phyloP scores from a whole-genome alignment of 495 filamentous ascomycete species.

The Tuber borchii region DNA sequence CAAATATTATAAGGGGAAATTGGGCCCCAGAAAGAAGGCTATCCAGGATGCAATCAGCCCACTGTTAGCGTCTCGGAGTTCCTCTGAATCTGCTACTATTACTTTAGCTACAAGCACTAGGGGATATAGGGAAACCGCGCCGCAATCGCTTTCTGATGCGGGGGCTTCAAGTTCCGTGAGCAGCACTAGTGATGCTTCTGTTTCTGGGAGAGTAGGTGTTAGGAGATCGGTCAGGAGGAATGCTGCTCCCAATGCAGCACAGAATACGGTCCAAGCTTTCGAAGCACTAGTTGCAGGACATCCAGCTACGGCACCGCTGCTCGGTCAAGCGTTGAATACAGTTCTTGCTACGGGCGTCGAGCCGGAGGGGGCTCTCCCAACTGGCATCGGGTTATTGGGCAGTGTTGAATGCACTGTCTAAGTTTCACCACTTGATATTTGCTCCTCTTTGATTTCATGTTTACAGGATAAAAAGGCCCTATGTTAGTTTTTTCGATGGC shows the following conservation, averaged over 20 bases:
- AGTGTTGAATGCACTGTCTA: neutral
- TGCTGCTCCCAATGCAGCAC: neutral
- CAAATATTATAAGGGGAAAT: conserved; percentile 24
- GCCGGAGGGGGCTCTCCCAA: neutral
- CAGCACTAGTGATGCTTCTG: neutral
- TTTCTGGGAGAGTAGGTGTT: neutral
- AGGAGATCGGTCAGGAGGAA: neutral
- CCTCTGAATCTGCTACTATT: neutral
- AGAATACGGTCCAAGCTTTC: neutral
- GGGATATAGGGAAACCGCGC: neutral
- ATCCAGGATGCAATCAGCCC: conserved; percentile 9
- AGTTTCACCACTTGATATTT: neutral
- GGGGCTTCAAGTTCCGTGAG: neutral
- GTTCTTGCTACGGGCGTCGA: neutral
- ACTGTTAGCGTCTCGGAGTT: neutral
- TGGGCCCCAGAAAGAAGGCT: conserved; percentile 30
- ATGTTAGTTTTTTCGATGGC: neutral
- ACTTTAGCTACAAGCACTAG: neutral
- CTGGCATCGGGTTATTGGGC: neutral
- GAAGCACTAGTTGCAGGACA: neutral
- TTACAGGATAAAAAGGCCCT: neutral
- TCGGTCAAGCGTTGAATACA: neutral
- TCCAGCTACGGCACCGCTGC: neutral
- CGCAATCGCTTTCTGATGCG: neutral
- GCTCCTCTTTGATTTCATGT: neutral